Percentiles rank a stretch among this genome's conserved stretches.
These are phyloP conservation scores for Sisymbrium irio DNA, from an alignment of 345 rosid species.

Conservation along the genomic window DNA sequence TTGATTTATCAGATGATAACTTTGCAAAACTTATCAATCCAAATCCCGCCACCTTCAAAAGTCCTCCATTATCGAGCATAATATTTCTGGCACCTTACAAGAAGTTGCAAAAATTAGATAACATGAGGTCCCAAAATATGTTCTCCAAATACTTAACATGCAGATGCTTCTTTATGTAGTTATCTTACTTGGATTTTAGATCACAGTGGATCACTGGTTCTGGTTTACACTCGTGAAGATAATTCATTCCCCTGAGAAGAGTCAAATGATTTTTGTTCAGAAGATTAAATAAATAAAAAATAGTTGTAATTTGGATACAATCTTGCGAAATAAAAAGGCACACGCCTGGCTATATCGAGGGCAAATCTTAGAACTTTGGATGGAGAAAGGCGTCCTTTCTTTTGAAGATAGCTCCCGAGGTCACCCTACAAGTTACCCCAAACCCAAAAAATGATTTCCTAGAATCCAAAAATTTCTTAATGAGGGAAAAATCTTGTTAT, in stretches of 20 bases:
- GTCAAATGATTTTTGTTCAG: neutral
- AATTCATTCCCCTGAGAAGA: conserved; percentile 80
- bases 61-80: conserved; percentile 93
- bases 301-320: neutral
- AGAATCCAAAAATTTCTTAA: conserved; percentile 5
- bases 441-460: conserved; percentile 2
- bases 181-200: conserved; percentile 93
- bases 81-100: conserved; percentile 99
- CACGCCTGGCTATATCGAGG: conserved; percentile 88
- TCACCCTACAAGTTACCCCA: conserved; percentile 67
- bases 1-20: conserved; percentile 62
- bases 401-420: conserved; percentile 72
- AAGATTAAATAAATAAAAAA: neutral
- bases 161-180: conserved; percentile 50
- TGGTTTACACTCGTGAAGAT: conserved; percentile 87
- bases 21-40: conserved; percentile 66
- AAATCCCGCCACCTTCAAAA: conserved; percentile 80
- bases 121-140: conserved; percentile 28
- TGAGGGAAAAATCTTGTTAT: neutral
- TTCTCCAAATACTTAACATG: conserved; percentile 7
- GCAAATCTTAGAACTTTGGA: conserved; percentile 79
- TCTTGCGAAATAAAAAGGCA: neutral
- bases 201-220: conserved; percentile 88
- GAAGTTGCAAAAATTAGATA: conserved; percentile 76
- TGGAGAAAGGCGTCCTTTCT: conserved; percentile 86